Base-by-base conservation (phyloP, 1,139 yeast genomes). In the Saccharomycopsis phalli region DNA sequence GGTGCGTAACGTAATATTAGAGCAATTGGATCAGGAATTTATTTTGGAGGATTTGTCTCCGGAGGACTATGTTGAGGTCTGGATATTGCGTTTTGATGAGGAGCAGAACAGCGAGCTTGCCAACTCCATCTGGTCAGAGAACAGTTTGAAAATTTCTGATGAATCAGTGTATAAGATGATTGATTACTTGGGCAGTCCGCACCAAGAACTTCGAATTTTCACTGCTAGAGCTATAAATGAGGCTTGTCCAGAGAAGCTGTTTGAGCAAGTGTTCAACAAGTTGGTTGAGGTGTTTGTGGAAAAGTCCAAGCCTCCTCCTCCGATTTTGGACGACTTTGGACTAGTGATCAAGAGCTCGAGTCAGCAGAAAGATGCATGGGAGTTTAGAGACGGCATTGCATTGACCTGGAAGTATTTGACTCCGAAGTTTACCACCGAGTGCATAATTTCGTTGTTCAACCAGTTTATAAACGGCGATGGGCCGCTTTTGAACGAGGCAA, bases 1-100 rank as follows among this genome's bases (percentile, higher is more conserved):
- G 60, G 93, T 87, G 7, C 76, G 94, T 49, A 68, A 77, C 8
- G 72, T 94, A 1, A 71, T 88, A 32, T 66, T 93, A 49, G 96
- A 91, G 57, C 80, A 80, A 7, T 59, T 93, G 35, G 97, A 91
- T 56, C 74, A 84, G 40, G 96, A 91, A 54, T 81, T 87, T 51
- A 95, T 87, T 48, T 61, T 91, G 41, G 62, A 68, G n/a, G 46
- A 42, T 16, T 25, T 44, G 5, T n/a, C 27, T 4, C 42, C 45
- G 11, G 51, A 74, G 54, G 61, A 63, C 5, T 74, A 71, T 45
- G 74, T 69, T 44, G 94, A 88, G 56, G 61, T 91, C 25, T 88
- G 83, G 76, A 78, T 93, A 45, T 71, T 83, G 16, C 70, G 74
- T 45, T 87, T 81, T 55, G 95, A 87, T 55, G 77, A 75, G 36